Base-by-base conservation (phyloP, 306 rosid species). In the Fragaria ananassa region DNA sequence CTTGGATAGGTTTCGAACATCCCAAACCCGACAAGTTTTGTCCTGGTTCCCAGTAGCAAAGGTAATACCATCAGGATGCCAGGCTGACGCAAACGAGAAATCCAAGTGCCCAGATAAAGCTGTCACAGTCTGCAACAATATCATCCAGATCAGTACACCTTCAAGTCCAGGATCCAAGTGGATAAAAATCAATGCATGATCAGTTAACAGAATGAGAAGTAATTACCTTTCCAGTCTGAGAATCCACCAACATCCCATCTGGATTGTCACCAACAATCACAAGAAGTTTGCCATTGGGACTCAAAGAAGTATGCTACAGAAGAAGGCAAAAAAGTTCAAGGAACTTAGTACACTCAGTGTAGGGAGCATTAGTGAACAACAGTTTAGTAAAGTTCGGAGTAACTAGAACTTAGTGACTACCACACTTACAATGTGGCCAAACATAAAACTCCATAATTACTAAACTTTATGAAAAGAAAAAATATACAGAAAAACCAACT, bases 1-100 rank as follows among this genome's bases (percentile, higher is more conserved):
- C 83, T 87, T 88, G 17, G 98, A 93, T 53, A 85, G 81, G 72
- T 93, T 93, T 37, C 98, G 82, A 75, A 86, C 83, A 80, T 93
- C 98, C 98, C 98, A 93, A 69, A 93, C 83, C 56, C 93, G 85
- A 65, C 96, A 89, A 17, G 98, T 93, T 81, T 93, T 93, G 84
- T 93, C 98, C 83, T 90, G 98, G 84, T 93, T 93, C 29, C 98
- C 98, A 17, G 98, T 93, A 71, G 98, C 93, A 53, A 93, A 90
- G 73, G 91, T 82, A 66, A 50, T 9, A 44, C 98, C 96, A 76
- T 87, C 83, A 1, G 98, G 91, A 77, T 93, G 92, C 98, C 98
- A 93, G 10, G 98, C 93, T 46, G 98, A 90, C 34, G 98, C 98
- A 85, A 93, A 93, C 7, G 94, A 93, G 85, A 79, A 93, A 85